Evolutionary conservation across 2,329 filamentous ascomycete genomes (phyloP), one percentile per base, ranked within the genome.

Genomic region (Exophiala alcalophila): DNA sequence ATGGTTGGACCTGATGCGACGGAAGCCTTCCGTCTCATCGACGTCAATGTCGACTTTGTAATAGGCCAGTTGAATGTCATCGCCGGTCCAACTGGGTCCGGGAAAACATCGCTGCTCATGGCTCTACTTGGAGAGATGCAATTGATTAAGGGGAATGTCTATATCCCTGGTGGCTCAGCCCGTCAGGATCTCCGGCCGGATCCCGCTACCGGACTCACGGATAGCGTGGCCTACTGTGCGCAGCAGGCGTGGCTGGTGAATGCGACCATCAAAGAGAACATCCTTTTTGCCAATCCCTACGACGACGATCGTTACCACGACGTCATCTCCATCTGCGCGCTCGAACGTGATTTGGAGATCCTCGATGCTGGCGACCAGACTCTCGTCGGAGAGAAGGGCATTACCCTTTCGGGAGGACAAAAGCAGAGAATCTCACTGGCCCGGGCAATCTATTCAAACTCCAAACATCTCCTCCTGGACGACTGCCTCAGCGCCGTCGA

Each of bases 191-290:
- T 96, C 20, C 83, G 75, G 10, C 74, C 81, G 5, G 84, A 97
- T 61, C 84, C 88, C 2, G 82, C 85, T 45, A 96, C 91, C 16
- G 85, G 84, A 2, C 76, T 97, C 26, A 88, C 86, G 4, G 90
- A 98, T 61, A 94, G 86, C 47, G 83, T 96, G 47, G 92, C 92
- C 11, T 98, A 97, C 62, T 95, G 94, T 62, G 91, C 92, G 12
- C 92, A 98, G 63, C 86, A 94, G 63, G 88, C 92, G 6, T 98
- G 92, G 92, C 75, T 98, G 21, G 86, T 97, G 45, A 98, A 98
- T 58, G 91, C 85, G 30, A 94, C 85, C 14, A 94, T 98, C 65
- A 89, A 86, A 62, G 87, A 96, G 51, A 98, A 98, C 63, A 98
- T 98, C 53, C 66, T 95, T 1, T 98, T 98, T 59, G 83, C 90